These are phyloP conservation scores for Lecanicillium sp. DNA, from an alignment of 2,329 filamentous ascomycete species.

Conservation along the genomic window DNA sequence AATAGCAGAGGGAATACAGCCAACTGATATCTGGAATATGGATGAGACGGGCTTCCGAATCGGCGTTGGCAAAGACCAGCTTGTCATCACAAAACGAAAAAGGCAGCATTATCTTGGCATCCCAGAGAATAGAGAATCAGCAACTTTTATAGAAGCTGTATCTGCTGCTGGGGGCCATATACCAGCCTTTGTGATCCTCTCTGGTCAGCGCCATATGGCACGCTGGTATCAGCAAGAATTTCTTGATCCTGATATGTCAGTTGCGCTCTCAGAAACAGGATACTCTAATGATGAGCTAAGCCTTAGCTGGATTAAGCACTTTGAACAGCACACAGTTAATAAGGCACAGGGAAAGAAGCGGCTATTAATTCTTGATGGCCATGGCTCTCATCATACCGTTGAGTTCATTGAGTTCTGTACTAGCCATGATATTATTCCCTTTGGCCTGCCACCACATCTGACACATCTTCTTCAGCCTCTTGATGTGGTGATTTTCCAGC, in stretches of 20 bases:
- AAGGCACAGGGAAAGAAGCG: neutral
- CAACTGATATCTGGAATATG: conserved; percentile 9
- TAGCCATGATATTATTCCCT: conserved; percentile 1
- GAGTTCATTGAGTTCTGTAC: conserved; percentile 2
- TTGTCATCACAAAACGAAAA: conserved; percentile 5
- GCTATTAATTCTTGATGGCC: conserved; percentile 2
- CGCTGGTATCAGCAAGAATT: neutral
- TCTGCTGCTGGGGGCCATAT: neutral
- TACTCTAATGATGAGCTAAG: neutral
- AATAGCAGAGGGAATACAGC: conserved; percentile 3
- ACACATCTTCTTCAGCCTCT: conserved; percentile 1
- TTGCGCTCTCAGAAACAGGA: neutral
- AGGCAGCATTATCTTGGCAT: conserved; percentile 4
- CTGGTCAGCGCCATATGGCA: neutral
- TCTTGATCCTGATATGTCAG: neutral
- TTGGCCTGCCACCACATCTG: neutral
- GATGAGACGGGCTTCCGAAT: conserved; percentile 14
- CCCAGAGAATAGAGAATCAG: conserved; percentile 5
- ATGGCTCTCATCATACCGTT: neutral
- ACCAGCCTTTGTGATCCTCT: conserved; percentile 8
- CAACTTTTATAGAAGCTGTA: conserved; percentile 6
- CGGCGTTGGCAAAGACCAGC: conserved; percentile 7
- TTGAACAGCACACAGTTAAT: neutral
- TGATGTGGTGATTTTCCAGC: neutral
- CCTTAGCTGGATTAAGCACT: conserved; percentile 2